Evolutionary conservation across 2,329 filamentous ascomycete species (phyloP).

Genomic region (Zymoseptoria crescenta): DNA sequence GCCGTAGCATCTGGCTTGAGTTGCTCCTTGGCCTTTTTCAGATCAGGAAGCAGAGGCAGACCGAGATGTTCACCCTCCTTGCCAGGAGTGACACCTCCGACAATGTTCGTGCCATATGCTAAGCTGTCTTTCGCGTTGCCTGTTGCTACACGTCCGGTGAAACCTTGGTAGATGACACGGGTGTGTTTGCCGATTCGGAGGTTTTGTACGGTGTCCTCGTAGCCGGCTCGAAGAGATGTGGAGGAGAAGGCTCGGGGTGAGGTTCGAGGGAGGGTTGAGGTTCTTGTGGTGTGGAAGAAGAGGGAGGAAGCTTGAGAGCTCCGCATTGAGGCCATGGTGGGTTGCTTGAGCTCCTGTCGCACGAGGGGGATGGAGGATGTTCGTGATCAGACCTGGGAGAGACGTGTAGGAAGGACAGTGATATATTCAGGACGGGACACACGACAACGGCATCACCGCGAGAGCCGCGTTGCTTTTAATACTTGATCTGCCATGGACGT

Average conservation of each 20-base stretch:
- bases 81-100: conserved; percentile 68
- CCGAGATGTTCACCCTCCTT: conserved; percentile 64
- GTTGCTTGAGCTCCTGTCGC: background rate
- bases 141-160: conserved; percentile 62
- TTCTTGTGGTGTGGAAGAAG: conserved; percentile 11
- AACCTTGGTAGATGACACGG: conserved; percentile 62
- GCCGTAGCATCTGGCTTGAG: conserved; percentile 70
- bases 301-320: conserved; percentile 14
- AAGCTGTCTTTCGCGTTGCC: conserved; percentile 69
- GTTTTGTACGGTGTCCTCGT: conserved; percentile 57
- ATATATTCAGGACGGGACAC: background rate
- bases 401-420: background rate
- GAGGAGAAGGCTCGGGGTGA: conserved; percentile 23
- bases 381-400: background rate
- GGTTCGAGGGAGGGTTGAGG: conserved; percentile 2
- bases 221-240: conserved; percentile 31
- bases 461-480: conserved; percentile 4
- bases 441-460: background rate
- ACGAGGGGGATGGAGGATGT: background rate
- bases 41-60: conserved; percentile 61
- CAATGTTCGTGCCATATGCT: conserved; percentile 70
- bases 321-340: conserved; percentile 16
- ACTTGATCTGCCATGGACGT: background rate
- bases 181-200: conserved; percentile 60
- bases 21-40: conserved; percentile 59